Conservation (phyloP, 306 rosid genomes). For the Ormosia emarginata region DNA sequence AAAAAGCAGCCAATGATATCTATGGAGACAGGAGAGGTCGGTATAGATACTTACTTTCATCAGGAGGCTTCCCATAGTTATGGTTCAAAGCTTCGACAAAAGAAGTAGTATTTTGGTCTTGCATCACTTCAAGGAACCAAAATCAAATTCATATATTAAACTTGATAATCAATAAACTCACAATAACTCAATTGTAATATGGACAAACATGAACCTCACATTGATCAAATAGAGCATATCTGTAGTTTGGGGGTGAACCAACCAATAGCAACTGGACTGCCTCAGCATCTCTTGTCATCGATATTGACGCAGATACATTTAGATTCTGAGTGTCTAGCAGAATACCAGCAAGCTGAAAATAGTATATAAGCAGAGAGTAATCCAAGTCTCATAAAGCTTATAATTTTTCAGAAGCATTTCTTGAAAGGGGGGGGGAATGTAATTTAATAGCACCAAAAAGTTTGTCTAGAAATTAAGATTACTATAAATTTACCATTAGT, state of each 20-base stretch:
- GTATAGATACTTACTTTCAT: slow-evolving; percentile 48
- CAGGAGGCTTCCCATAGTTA: slow-evolving; percentile 53
- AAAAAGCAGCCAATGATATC: neutral
- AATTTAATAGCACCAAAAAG: neutral
- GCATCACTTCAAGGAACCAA: slow-evolving; percentile 54
- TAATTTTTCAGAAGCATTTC: neutral
- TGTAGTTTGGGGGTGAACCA: slow-evolving; percentile 60
- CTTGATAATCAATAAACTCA: neutral
- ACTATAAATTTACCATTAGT: slow-evolving; percentile 57
- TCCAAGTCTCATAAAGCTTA: neutral
- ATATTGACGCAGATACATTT: slow-evolving; percentile 41
- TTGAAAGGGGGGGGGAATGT: neutral
- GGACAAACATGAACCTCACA: slow-evolving; percentile 31
- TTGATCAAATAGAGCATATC: slow-evolving; percentile 69
- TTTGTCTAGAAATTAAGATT: neutral
- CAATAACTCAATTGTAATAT: slow-evolving; percentile 9
- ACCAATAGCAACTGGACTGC: slow-evolving; percentile 80
- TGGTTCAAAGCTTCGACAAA: slow-evolving; percentile 60
- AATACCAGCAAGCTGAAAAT: slow-evolving; percentile 78
- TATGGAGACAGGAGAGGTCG: neutral
- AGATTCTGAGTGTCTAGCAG: slow-evolving; percentile 78
- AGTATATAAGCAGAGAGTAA: slow-evolving; percentile 13
- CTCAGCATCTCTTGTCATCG: slow-evolving; percentile 88
- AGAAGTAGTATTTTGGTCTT: slow-evolving; percentile 48
- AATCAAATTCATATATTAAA: neutral